Percentiles rank a stretch among this genome's conserved stretches.
phyloP scores from a whole-genome alignment of 305 asterid species.

The Solanum hybrid region DNA sequence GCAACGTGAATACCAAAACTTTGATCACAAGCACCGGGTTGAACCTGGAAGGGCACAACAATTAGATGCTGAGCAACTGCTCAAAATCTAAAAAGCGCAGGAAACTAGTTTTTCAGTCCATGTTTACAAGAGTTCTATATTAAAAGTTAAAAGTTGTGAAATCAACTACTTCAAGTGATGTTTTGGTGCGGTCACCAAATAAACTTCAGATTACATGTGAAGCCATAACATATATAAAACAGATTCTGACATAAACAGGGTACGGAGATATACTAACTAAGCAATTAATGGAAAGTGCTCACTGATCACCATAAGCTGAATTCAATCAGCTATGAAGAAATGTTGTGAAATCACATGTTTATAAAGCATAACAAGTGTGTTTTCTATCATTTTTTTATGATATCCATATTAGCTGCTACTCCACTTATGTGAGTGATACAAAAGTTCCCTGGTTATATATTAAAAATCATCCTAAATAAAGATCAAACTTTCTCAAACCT shows the following conservation, averaged over 20 bases:
- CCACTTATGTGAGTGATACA: background rate
- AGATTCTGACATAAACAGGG: background rate
- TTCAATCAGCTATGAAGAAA: background rate
- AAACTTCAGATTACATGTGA: background rate
- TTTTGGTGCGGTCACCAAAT: background rate
- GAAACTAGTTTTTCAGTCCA: background rate
- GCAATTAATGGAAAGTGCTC: background rate
- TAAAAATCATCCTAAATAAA: background rate
- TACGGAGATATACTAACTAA: background rate
- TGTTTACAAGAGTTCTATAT: background rate
- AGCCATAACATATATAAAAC: background rate
- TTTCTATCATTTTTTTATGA: background rate
- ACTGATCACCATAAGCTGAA: background rate
- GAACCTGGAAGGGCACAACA: conserved; percentile 45
- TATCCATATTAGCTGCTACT: background rate
- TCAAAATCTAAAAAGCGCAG: background rate
- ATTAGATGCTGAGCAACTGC: background rate
- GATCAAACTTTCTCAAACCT: background rate
- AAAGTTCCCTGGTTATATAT: background rate
- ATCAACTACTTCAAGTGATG: background rate
- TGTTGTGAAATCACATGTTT: background rate
- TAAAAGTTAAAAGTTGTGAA: background rate
- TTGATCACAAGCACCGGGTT: conserved; percentile 96
- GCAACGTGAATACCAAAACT: conserved; percentile 99
- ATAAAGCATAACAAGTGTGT: background rate